Percentiles rank a stretch among this genome's conserved stretches.
Evolutionary conservation across 164 flowering plant genomes (phyloP).

Genomic region (Aristolochia contorta): DNA sequence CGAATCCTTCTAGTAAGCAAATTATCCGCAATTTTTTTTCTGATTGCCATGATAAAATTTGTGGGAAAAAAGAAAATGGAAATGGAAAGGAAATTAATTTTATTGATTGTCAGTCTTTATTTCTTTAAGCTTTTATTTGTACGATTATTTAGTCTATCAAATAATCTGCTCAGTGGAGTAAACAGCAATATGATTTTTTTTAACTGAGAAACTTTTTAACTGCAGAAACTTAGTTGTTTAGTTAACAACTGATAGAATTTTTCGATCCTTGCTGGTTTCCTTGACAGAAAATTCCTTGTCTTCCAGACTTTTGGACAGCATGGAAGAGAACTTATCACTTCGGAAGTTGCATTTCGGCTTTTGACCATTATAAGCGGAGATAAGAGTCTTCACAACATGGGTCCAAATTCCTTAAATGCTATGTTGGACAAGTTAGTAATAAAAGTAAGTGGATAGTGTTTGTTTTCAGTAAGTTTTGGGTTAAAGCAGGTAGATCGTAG

Average conservation of each 20-base stretch:
- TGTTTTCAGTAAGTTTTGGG: background rate
- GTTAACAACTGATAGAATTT: constrained; percentile 19
- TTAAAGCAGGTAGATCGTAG: background rate
- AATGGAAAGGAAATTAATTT: background rate
- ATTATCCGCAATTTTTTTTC: background rate
- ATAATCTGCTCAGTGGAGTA: no score
- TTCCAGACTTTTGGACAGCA: constrained; percentile 99
- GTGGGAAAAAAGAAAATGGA: background rate
- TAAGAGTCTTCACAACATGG: constrained; percentile 39
- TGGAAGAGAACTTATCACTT: constrained; percentile 93
- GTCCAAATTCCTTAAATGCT: constrained; percentile 31
- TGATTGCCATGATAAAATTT: background rate
- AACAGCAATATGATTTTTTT: no score
- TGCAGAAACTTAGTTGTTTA: background rate
- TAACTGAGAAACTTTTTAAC: background rate
- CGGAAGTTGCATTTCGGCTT: constrained; percentile 83
- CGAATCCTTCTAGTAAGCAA: constrained; percentile 86
- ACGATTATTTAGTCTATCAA: no score
- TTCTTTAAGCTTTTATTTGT: background rate
- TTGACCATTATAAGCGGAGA: constrained; percentile 73
- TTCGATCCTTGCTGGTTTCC: constrained; percentile 63
- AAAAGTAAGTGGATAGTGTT: constrained; percentile 38
- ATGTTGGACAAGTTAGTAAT: constrained; percentile 64
- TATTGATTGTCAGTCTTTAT: no score
- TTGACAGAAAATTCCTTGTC: constrained; percentile 99